phyloP scores from a whole-genome alignment of 1,139 yeast genomes.

The Yamadazyma diddensiae region DNA sequence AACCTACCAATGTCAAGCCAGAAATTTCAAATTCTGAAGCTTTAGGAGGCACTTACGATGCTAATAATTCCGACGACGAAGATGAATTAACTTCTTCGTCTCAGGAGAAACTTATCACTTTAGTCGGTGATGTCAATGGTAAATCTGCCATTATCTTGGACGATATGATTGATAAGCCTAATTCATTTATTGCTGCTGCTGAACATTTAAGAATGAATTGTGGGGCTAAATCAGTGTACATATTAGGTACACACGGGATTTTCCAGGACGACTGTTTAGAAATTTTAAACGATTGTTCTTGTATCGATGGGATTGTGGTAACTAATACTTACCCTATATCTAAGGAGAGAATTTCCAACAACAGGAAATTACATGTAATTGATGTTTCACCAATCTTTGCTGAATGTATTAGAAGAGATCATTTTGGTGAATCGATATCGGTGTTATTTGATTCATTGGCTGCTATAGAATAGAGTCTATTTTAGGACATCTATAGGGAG shows the following conservation, averaged over 20 bases:
- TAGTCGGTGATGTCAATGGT: slow-evolving; percentile 92
- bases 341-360: slow-evolving; percentile 51
- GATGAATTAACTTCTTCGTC: slow-evolving; percentile 68
- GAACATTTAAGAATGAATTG: slow-evolving; percentile 93
- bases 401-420: slow-evolving; percentile 97
- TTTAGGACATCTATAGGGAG: too few relatives aligned
- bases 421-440: slow-evolving; percentile 93
- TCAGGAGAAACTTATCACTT: slow-evolving; percentile 87
- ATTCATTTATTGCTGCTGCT: slow-evolving; percentile 93
- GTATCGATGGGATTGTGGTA: slow-evolving; percentile 85
- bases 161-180: slow-evolving; percentile 96
- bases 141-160: slow-evolving; percentile 92
- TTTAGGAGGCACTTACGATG: slow-evolving; percentile 82
- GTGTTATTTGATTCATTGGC: slow-evolving; percentile 86
- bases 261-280: slow-evolving; percentile 87
- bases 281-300: slow-evolving; percentile 69
- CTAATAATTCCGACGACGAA: slow-evolving; percentile 75
- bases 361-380: slow-evolving; percentile 73
- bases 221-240: slow-evolving; percentile 88
- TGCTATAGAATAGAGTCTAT: slow-evolving; percentile 47
- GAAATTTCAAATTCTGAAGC: slow-evolving; percentile 46
- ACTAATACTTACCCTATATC: slow-evolving; percentile 94
- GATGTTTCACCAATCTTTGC: slow-evolving; percentile 96
- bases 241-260: slow-evolving; percentile 94
- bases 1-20: slow-evolving; percentile 5